Base-by-base conservation (phyloP, 2,329 filamentous ascomycete genomes). In the Cladosporium sp. region DNA sequence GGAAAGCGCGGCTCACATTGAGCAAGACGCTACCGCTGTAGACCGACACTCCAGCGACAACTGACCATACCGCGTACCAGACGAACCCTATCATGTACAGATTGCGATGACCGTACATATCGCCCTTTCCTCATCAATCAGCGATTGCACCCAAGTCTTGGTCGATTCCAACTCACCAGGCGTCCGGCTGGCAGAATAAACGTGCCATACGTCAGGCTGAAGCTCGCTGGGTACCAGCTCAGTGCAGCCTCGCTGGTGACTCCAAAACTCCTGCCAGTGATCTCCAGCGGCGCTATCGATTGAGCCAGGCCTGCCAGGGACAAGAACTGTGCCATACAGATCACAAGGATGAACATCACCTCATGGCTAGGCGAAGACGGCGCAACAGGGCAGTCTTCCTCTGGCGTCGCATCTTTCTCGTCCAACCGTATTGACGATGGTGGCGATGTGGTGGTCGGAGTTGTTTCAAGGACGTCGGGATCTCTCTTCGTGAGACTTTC, bases 131-230 rank as follows among this genome's bases (percentile, higher is more conserved):
- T n/a, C n/a, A n/a, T n/a, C n/a, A 5, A 16, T 52, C 49, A 29
- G 49, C 11, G 49, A 28, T 2, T 56, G 18, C 14, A 7, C 14
- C 14, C 23, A 26, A 26, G 23, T 26, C 23, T 26, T 26, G 2
- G 23, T 26, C 3, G 23, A 26, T 26, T 1, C 1, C 23, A 1
- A 40, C 59, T 50, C 37, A 62, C 59, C 1, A 80, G 67, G 18
- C 79, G 74, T 11, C 80, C 80, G 11, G 78, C 76, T 31, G 80
- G 77, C 28, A 81, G 74, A 64, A 82, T 81, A 69, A 81, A 81
- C 3, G 79, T 80, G 21, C 79, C 79, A 16, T 80, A 77, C 0
- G 80, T 80, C 31, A 81, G 69, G 52, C 74, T 76, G 73, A 80
- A 82, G 16, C 73, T 78, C 3, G 80, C 79, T 46, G 79, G 77